phyloP scores from a whole-genome alignment of 352 stramenopile genomes.

The Phytophthora hybrid region DNA sequence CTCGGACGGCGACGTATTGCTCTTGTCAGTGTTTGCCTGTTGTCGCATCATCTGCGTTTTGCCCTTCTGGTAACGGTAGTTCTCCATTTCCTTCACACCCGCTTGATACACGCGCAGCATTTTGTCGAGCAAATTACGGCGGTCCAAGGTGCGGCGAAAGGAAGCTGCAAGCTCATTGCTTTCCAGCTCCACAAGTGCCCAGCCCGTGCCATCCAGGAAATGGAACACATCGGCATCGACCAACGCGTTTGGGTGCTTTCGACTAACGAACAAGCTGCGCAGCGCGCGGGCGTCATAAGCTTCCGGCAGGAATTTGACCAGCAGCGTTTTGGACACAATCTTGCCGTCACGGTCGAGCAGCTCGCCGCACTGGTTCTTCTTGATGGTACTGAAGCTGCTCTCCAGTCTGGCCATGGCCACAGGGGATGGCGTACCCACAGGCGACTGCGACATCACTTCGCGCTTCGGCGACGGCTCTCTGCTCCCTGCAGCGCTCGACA shows the following conservation, averaged over 20 bases:
- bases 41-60: constrained; percentile 58
- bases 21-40: constrained; percentile 34
- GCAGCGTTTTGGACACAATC: constrained; percentile 66
- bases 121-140: constrained; percentile 56
- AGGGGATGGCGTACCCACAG: constrained; percentile 24
- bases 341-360: constrained; percentile 55
- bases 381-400: constrained; percentile 30
- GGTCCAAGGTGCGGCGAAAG: constrained; percentile 70
- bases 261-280: constrained; percentile 57
- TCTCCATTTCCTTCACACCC: constrained; percentile 67
- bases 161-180: constrained; percentile 50
- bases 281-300: constrained; percentile 55
- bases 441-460: constrained; percentile 32
- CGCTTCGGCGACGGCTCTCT: constrained; percentile 49
- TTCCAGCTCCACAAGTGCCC: constrained; percentile 78
- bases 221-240: constrained; percentile 73
- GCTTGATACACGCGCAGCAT: constrained; percentile 68
- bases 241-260: constrained; percentile 49
- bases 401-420: constrained; percentile 22
- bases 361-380: constrained; percentile 46
- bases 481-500: constrained; percentile 37
- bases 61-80: constrained; percentile 53
- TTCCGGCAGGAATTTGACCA: constrained; percentile 71
- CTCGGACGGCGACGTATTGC: constrained; percentile 23
- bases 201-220: constrained; percentile 74